These are phyloP conservation scores for Aspergillus pseudonomiae DNA, from an alignment of 2,329 filamentous ascomycete genomes.

Conservation along the genomic window DNA sequence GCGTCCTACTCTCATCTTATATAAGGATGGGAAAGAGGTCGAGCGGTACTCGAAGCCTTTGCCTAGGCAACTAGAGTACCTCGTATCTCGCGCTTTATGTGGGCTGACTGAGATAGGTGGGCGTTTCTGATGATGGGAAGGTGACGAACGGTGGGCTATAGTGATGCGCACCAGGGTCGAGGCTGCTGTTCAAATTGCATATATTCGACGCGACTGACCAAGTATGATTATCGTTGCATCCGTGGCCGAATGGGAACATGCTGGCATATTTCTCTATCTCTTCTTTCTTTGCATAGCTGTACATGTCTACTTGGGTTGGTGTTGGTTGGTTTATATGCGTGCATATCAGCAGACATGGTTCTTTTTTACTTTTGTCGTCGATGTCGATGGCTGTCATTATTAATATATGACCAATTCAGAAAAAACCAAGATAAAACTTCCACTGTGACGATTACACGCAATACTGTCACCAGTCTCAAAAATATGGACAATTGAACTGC, in stretches of 20 bases:
- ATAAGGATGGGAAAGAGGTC: background rate
- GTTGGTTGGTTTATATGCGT: background rate
- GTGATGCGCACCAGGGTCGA: background rate
- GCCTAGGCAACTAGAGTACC: background rate
- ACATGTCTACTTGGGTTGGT: background rate
- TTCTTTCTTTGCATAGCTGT: background rate
- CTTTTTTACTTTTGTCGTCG: no score
- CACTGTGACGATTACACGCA: no score
- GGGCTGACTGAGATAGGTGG: background rate
- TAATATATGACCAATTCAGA: no score
- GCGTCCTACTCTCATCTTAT: background rate
- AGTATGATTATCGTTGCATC: background rate
- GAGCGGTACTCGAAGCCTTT: background rate
- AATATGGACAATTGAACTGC: no score
- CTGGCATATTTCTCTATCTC: background rate
- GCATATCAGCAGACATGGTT: background rate
- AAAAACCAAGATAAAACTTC: no score
- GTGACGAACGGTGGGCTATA: background rate
- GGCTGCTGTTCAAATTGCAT: background rate
- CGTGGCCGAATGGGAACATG: background rate
- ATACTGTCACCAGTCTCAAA: no score
- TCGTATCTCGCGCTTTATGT: background rate
- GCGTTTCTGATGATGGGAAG: background rate
- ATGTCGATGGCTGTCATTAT: no score
- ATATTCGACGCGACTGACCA: background rate